Conservation (phyloP, 2,329 filamentous ascomycete genomes). For the Xylaria sp. region DNA sequence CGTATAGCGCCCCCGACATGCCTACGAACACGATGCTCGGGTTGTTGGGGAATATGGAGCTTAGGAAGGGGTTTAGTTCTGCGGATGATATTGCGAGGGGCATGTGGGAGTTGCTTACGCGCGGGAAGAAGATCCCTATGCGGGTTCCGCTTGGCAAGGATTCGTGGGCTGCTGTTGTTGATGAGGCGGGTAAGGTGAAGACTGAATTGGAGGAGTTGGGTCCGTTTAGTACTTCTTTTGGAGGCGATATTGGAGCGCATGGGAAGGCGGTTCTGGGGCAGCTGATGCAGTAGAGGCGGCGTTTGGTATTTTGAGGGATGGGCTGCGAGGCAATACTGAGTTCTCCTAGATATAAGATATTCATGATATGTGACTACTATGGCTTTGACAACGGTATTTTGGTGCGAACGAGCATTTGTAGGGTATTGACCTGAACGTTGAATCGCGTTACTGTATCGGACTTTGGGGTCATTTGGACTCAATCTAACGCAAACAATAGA, state of each 20-base stretch:
- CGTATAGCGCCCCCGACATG: conserved; percentile 49
- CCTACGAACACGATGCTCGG: conserved; percentile 44
- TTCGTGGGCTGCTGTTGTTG: conserved; percentile 50
- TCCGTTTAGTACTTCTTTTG: conserved; percentile 46
- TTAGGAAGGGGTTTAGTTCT: conserved; percentile 47
- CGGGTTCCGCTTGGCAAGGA: conserved; percentile 56
- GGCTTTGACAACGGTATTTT: no score
- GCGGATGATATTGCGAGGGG: conserved; percentile 51
- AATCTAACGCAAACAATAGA: no score
- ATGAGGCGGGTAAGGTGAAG: conserved; percentile 48
- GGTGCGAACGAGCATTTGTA: no score
- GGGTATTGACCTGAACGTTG: no score
- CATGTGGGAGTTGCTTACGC: conserved; percentile 51
- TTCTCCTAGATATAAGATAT: neutral
- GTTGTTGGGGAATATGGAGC: conserved; percentile 45
- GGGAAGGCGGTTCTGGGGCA: conserved; percentile 1
- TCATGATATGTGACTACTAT: no score
- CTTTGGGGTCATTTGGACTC: no score
- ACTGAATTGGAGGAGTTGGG: conserved; percentile 43
- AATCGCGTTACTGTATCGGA: no score
- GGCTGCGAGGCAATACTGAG: neutral
- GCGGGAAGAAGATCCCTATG: conserved; percentile 52
- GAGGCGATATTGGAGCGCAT: conserved; percentile 11
- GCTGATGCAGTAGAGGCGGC: neutral
- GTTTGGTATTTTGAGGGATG: neutral